Percentiles rank a stretch among this genome's conserved stretches.
phyloP scores from a whole-genome alignment of 495 filamentous ascomycete species.

The Neurospora discreta region DNA sequence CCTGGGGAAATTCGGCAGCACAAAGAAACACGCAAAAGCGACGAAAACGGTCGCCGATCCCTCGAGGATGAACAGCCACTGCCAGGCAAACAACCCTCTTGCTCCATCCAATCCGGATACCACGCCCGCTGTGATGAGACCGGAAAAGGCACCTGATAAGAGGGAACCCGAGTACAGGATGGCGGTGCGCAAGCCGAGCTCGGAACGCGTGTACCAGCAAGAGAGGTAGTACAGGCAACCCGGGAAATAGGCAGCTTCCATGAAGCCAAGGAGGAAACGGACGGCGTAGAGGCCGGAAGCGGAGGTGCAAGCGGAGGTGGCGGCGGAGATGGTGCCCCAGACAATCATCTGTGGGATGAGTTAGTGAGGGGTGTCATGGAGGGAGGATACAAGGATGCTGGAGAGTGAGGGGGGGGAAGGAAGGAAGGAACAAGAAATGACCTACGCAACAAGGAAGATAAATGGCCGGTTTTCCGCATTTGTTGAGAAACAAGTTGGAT shows the following conservation, averaged over 20 bases:
- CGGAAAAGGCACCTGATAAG: constrained; percentile 54
- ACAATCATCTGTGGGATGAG: constrained; percentile 44
- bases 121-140: constrained; percentile 49
- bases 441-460: constrained; percentile 49
- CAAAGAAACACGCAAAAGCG: constrained; percentile 40
- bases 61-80: constrained; percentile 74
- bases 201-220: constrained; percentile 50
- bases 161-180: constrained; percentile 52
- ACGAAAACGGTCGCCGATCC: constrained; percentile 44
- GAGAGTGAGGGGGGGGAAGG: too few relatives aligned
- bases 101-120: constrained; percentile 37
- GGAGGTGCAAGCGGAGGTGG: constrained; percentile 49
- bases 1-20: constrained; percentile 70
- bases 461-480: constrained; percentile 46
- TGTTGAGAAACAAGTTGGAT: constrained; percentile 50
- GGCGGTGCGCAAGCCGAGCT: constrained; percentile 45
- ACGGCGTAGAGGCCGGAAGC: constrained; percentile 52
- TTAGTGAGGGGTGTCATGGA: constrained; percentile 14
- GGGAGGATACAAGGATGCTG: not conserved
- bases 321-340: constrained; percentile 63
- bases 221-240: constrained; percentile 44
- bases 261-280: constrained; percentile 63
- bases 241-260: constrained; percentile 40
- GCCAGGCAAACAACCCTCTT: constrained; percentile 36
- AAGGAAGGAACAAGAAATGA: not conserved